Percentiles rank a stretch among this genome's conserved stretches.
Conservation (phyloP, 495 filamentous ascomycete genomes). For the Tuber melanosporum region DNA sequence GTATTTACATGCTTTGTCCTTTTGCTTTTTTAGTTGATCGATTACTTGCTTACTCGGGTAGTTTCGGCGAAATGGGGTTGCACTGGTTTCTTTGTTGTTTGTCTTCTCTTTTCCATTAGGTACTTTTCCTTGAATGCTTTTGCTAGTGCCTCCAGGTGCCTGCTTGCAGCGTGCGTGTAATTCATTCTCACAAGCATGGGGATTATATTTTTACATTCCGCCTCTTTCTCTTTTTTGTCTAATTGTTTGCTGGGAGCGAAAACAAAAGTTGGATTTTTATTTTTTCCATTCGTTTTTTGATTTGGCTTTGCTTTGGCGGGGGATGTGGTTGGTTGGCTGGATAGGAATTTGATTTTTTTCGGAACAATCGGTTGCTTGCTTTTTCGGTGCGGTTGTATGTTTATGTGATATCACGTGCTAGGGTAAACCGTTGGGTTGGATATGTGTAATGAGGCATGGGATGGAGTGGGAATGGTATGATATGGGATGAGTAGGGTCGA, state of each 20-base stretch:
- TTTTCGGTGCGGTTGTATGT: slow-evolving; percentile 1
- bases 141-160: background rate
- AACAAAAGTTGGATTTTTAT: slow-evolving; percentile 20
- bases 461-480: background rate
- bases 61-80: slow-evolving; percentile 23
- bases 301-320: slow-evolving; percentile 16
- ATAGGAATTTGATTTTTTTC: slow-evolving; percentile 13
- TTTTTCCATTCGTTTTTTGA: slow-evolving; percentile 9
- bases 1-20: background rate
- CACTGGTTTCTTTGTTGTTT: slow-evolving; percentile 20
- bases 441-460: background rate
- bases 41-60: slow-evolving; percentile 15
- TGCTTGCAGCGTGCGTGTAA: background rate
- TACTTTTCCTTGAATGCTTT: background rate
- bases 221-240: slow-evolving; percentile 9
- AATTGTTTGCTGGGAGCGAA: slow-evolving; percentile 9
- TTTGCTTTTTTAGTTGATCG: background rate
- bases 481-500: background rate
- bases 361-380: slow-evolving; percentile 10
- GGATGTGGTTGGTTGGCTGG: slow-evolving; percentile 4
- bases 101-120: slow-evolving; percentile 14
- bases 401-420: background rate
- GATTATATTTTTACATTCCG: background rate
- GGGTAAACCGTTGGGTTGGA: background rate
- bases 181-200: background rate